A percentile compares a stretch with the other conserved stretches of the same genome.
These are phyloP conservation scores for Nemania serpens DNA, from an alignment of 2,329 filamentous ascomycete species.

Conservation along the genomic window DNA sequence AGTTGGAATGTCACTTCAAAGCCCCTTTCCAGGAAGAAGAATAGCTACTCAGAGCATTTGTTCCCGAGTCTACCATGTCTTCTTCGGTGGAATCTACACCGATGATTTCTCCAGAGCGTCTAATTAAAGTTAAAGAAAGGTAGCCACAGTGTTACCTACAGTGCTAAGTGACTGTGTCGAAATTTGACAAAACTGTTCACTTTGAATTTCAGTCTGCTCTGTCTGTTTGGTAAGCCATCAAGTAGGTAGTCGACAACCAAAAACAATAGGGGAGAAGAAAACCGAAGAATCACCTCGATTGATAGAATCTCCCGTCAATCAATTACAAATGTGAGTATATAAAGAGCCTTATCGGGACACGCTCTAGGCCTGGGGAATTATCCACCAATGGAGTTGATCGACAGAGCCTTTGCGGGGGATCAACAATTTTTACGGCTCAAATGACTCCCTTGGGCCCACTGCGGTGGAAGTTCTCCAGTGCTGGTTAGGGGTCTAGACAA, in stretches of 20 bases:
- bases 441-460: constrained; percentile 14
- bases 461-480: background rate
- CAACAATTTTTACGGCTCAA: constrained; percentile 22
- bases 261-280: too few relatives aligned
- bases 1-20: background rate
- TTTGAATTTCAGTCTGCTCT: too few relatives aligned
- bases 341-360: background rate
- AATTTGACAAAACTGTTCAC: too few relatives aligned
- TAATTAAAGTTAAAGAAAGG: constrained; percentile 13
- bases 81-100: constrained; percentile 7
- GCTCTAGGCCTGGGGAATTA: constrained; percentile 25
- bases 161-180: background rate
- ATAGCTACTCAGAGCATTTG: background rate
- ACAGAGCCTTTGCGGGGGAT: constrained; percentile 8
- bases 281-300: too few relatives aligned
- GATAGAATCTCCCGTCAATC: too few relatives aligned
- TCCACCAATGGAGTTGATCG: constrained; percentile 23
- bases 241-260: too few relatives aligned
- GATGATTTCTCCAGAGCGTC: constrained; percentile 4
- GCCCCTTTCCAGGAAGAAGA: background rate
- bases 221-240: too few relatives aligned
- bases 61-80: background rate
- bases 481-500: background rate
- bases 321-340: too few relatives aligned
- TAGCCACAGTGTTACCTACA: too few relatives aligned